A percentile compares a stretch with the other conserved stretches of the same genome.
Conservation (phyloP, 2,329 filamentous ascomycete species). For the Penicillium frequentans region DNA sequence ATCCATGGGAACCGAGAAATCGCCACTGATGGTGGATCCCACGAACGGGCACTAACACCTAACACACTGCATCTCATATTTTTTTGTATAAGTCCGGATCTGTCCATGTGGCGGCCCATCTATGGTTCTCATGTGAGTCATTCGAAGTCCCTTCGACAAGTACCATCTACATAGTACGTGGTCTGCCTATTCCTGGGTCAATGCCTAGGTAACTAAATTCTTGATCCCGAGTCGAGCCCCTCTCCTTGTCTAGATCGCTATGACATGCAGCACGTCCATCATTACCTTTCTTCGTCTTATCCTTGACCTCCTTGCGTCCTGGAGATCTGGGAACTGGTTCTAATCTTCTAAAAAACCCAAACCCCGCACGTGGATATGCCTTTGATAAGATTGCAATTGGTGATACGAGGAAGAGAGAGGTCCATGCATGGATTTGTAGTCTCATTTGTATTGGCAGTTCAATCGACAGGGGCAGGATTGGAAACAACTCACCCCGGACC, state of each 20-base stretch:
- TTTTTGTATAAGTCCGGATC: neutral
- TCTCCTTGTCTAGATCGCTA: constrained; percentile 1
- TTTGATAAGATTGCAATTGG: constrained; percentile 6
- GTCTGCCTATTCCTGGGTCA: no score
- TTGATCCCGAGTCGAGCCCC: neutral
- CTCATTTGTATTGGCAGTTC: neutral
- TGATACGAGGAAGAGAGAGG: neutral
- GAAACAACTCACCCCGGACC: constrained; percentile 1
- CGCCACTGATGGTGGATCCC: constrained; percentile 5
- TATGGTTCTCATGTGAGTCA: neutral
- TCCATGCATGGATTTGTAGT: constrained; percentile 1
- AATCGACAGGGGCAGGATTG: neutral
- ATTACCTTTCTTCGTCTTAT: constrained; percentile 5
- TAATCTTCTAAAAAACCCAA: neutral
- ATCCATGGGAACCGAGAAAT: neutral
- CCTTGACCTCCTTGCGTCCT: constrained; percentile 21
- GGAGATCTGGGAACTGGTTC: neutral
- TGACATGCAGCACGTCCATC: constrained; percentile 22
- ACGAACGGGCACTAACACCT: neutral
- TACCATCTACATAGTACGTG: neutral
- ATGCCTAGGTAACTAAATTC: neutral
- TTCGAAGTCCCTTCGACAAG: neutral
- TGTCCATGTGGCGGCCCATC: neutral
- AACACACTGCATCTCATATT: neutral
- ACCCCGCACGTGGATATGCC: constrained; percentile 13